phyloP scores from a whole-genome alignment of 371 early-diverging fungal species.

The Umbelopsis sp. region DNA sequence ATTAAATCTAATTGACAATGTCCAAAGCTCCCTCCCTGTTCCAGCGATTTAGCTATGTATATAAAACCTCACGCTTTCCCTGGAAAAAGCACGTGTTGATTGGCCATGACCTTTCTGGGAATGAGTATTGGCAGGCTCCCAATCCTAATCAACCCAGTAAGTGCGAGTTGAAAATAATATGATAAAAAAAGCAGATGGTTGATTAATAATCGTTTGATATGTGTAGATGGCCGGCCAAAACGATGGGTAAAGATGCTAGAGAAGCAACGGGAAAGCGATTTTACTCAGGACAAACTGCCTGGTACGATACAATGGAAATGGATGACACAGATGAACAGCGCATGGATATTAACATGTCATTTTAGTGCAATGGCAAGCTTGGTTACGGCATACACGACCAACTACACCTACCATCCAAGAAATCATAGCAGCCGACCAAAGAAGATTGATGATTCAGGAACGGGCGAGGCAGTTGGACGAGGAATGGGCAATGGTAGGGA shows the following conservation, averaged over 20 bases:
- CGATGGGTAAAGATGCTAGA: constrained; percentile 53
- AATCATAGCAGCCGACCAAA: constrained; percentile 37
- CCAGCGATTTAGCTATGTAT: constrained; percentile 31
- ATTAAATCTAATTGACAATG: constrained; percentile 20
- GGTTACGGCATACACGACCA: constrained; percentile 71
- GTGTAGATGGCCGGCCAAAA: constrained; percentile 47
- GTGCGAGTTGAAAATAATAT: neutral
- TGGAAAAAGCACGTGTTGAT: constrained; percentile 61
- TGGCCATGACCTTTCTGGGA: constrained; percentile 67
- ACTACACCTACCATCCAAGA: constrained; percentile 60
- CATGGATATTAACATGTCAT: constrained; percentile 22
- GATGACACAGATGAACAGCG: no score
- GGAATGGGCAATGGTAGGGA: constrained; percentile 33
- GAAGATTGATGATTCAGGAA: constrained; percentile 54
- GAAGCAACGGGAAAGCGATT: constrained; percentile 33
- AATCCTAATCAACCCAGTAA: constrained; percentile 34
- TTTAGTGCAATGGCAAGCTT: constrained; percentile 74
- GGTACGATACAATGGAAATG: constrained; percentile 35
- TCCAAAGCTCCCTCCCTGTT: constrained; percentile 26
- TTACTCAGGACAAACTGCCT: constrained; percentile 55
- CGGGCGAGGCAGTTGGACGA: constrained; percentile 40
- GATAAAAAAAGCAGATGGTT: neutral
- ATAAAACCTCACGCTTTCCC: constrained; percentile 50
- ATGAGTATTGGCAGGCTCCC: constrained; percentile 76
- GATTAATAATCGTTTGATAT: neutral